Percentiles rank a stretch among this genome's conserved stretches.
phyloP scores from a whole-genome alignment of 768 basidiomycete genomes.

The Pleurotus salmoneostramineus region DNA sequence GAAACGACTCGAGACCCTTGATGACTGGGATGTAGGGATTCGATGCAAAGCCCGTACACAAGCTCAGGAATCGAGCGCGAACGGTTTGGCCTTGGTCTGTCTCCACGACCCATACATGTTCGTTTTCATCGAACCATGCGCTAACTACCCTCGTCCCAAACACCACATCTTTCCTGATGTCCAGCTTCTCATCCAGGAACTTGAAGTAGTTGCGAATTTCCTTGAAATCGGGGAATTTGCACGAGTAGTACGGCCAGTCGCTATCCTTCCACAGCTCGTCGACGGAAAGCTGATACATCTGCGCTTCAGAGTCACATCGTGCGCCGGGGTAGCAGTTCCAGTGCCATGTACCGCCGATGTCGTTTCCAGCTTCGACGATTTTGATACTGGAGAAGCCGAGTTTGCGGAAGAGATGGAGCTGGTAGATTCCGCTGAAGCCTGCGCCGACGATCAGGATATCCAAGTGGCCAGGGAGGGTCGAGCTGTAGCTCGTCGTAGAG shows the following conservation, averaged over 20 bases:
- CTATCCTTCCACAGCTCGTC: conserved; percentile 11
- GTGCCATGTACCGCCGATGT: conserved; percentile 14
- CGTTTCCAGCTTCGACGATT: conserved; percentile 12
- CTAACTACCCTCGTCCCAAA: conserved; percentile 12
- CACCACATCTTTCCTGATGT: conserved; percentile 9
- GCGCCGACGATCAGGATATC: conserved; percentile 8
- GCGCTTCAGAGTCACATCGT: conserved; percentile 12
- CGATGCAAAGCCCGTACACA: conserved; percentile 13
- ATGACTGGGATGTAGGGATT: conserved; percentile 15
- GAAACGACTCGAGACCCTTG: conserved; percentile 17
- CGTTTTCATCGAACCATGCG: conserved; percentile 10
- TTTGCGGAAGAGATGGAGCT: conserved; percentile 6
- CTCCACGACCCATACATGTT: conserved; percentile 10
- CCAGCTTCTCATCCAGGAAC: conserved; percentile 12
- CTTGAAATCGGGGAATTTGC: conserved; percentile 8
- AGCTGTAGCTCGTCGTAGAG: not conserved
- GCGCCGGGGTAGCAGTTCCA: conserved; percentile 14
- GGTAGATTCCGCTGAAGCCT: conserved; percentile 8
- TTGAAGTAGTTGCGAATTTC: conserved; percentile 14
- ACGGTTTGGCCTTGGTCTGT: conserved; percentile 6
- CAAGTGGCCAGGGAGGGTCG: not conserved
- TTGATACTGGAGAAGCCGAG: conserved; percentile 7
- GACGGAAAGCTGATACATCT: conserved; percentile 12
- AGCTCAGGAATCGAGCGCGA: conserved; percentile 9
- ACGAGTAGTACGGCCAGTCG: not conserved